A percentile compares a stretch with the other conserved stretches of the same genome.
phyloP scores from a whole-genome alignment of 1,284 basidiomycete species.

The Blastosporella zonata region DNA sequence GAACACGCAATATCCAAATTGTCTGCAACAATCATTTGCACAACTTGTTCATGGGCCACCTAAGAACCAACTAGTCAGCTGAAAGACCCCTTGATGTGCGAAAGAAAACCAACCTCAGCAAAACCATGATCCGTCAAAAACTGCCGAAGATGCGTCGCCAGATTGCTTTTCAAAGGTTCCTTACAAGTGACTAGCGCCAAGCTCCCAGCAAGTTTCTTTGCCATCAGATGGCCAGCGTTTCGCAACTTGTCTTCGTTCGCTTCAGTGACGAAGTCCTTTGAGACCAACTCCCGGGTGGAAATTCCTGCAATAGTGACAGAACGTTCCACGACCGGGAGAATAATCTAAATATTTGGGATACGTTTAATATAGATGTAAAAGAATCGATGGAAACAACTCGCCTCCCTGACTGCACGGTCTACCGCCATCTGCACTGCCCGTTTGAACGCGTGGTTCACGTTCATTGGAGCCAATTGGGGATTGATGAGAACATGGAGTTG shows the following conservation, averaged over 20 bases:
- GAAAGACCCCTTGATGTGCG: neutral
- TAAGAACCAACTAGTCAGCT: conserved; percentile 32
- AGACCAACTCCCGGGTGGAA: conserved; percentile 92
- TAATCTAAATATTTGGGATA: conserved; percentile 57
- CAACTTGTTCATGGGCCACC: conserved; percentile 66
- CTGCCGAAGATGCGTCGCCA: conserved; percentile 86
- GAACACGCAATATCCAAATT: conserved; percentile 94
- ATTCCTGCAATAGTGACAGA: conserved; percentile 99
- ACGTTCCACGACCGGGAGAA: conserved; percentile 95
- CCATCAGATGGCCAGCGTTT: conserved; percentile 94
- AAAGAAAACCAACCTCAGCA: conserved; percentile 56
- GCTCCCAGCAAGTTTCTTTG: conserved; percentile 94
- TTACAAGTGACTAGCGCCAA: conserved; percentile 98
- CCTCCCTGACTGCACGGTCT: conserved; percentile 93
- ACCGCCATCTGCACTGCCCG: conserved; percentile 90
- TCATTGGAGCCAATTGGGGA: conserved; percentile 67
- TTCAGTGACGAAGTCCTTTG: conserved; percentile 97
- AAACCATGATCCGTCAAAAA: conserved; percentile 85
- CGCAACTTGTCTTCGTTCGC: conserved; percentile 89
- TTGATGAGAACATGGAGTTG: conserved; percentile 79
- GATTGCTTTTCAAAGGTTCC: conserved; percentile 92
- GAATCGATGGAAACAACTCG: conserved; percentile 30
- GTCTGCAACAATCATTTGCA: conserved; percentile 85
- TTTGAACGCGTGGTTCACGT: conserved; percentile 84
- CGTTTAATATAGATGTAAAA: conserved; percentile 4